Evolutionary conservation across 2,329 filamentous ascomycete species (phyloP).

Genomic region (Fusarium brevicatenulatum): DNA sequence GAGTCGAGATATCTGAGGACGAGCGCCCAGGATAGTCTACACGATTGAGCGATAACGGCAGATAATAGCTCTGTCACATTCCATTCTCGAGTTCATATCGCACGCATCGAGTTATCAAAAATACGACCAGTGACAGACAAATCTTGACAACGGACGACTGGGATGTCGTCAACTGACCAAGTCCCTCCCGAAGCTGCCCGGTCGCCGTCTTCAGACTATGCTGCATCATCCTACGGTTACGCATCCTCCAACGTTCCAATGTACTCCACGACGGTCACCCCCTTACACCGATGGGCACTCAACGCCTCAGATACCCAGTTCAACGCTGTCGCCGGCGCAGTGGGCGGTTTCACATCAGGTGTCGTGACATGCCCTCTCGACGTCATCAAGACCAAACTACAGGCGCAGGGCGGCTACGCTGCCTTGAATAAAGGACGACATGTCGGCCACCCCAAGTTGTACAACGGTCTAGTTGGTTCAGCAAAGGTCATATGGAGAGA

Average conservation of each 20-base stretch:
- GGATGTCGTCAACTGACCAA: conserved; percentile 64
- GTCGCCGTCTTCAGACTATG: conserved; percentile 51
- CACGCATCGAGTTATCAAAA: conserved; percentile 16
- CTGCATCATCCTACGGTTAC: conserved; percentile 49
- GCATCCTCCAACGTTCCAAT: conserved; percentile 49
- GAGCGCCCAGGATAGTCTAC: background rate
- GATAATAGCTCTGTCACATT: background rate
- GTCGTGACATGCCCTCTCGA: conserved; percentile 96
- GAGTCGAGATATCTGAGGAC: conserved; percentile 1
- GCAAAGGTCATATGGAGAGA: conserved; percentile 85
- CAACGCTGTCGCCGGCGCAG: conserved; percentile 86
- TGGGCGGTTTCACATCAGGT: conserved; percentile 91
- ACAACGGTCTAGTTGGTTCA: conserved; percentile 88
- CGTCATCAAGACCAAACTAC: conserved; percentile 98
- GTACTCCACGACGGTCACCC: conserved; percentile 51
- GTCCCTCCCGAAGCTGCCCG: conserved; percentile 49
- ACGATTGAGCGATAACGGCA: conserved; percentile 9
- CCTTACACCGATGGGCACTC: conserved; percentile 66
- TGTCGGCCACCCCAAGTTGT: conserved; percentile 69
- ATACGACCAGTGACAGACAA: conserved; percentile 9
- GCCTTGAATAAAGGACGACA: conserved; percentile 60
- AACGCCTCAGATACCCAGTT: conserved; percentile 71
- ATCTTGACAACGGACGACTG: conserved; percentile 25
- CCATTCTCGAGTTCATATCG: conserved; percentile 5
- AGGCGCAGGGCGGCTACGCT: conserved; percentile 88